Evolutionary conservation across 345 rosid genomes (phyloP).

Genomic region (Citrus mangshanensis): DNA sequence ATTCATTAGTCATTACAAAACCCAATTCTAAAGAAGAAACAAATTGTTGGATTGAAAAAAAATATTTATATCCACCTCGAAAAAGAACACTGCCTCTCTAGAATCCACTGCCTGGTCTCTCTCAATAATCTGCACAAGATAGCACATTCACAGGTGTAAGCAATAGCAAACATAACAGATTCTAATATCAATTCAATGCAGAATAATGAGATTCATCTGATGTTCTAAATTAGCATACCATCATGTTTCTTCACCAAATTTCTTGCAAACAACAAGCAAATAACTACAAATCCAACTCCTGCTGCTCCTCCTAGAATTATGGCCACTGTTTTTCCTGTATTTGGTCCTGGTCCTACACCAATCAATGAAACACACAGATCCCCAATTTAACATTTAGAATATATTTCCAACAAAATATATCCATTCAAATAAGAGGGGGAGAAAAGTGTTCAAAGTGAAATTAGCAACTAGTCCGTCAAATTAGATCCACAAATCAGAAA

Average conservation of each 20-base stretch:
- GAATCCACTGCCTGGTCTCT: background rate
- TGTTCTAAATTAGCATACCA: conserved; percentile 38
- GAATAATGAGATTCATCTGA: background rate
- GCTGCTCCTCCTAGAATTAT: conserved; percentile 96
- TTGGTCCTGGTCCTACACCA: conserved; percentile 53
- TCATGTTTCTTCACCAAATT: conserved; percentile 73
- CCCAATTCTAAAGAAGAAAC: conserved; percentile 10
- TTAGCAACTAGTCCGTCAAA: background rate
- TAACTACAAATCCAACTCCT: conserved; percentile 83
- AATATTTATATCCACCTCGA: conserved; percentile 12
- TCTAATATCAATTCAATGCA: background rate
- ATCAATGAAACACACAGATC: conserved; percentile 7
- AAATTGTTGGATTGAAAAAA: conserved; percentile 14
- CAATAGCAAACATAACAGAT: background rate
- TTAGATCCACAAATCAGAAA: background rate
- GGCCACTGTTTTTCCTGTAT: conserved; percentile 91
- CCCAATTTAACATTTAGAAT: background rate
- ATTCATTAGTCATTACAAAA: conserved; percentile 6
- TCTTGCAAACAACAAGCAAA: conserved; percentile 78
- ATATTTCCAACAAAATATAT: background rate
- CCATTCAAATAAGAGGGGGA: background rate
- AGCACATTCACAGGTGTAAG: background rate
- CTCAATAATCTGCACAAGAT: conserved; percentile 19
- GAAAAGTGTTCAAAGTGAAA: background rate
- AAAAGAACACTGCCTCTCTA: conserved; percentile 16